Conservation (phyloP, 2,329 filamentous ascomycete species). For the Cladosporium sp. region DNA sequence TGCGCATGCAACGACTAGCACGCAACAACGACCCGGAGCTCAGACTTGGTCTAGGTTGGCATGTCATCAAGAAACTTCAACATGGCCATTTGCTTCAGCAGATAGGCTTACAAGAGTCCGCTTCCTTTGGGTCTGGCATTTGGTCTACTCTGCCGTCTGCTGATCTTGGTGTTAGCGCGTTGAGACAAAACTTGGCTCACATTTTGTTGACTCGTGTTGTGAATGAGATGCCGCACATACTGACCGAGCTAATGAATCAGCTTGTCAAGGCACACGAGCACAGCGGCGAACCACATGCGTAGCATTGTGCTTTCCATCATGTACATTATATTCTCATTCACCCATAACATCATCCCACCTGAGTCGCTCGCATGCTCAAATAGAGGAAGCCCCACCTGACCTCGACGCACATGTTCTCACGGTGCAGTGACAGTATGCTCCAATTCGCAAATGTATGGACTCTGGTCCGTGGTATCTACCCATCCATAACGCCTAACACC, state of each 20-base stretch:
- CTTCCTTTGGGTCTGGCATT: neutral
- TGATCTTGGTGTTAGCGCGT: neutral
- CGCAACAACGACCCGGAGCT: neutral
- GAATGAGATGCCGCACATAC: neutral
- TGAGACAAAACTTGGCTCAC: neutral
- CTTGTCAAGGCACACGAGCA: too few relatives aligned
- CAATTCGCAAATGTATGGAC: neutral
- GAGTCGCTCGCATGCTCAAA: too few relatives aligned
- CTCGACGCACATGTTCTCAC: too few relatives aligned
- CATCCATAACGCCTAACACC: conserved; percentile 17
- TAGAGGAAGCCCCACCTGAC: too few relatives aligned
- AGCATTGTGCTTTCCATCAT: too few relatives aligned
- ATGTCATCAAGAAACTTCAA: neutral
- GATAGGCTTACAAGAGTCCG: too few relatives aligned
- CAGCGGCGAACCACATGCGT: too few relatives aligned
- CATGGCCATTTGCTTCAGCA: too few relatives aligned
- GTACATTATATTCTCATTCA: too few relatives aligned
- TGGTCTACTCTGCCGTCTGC: neutral
- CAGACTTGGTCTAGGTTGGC: neutral
- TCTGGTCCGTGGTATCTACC: conserved; percentile 8
- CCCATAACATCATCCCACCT: too few relatives aligned
- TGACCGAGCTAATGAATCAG: neutral
- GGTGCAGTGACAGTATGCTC: neutral
- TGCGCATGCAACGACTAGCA: neutral
- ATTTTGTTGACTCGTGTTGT: neutral